Percentiles rank a stretch among this genome's conserved stretches.
Conservation (phyloP, 2,329 filamentous ascomycete species). For the Aspergillus quadricinctus region DNA sequence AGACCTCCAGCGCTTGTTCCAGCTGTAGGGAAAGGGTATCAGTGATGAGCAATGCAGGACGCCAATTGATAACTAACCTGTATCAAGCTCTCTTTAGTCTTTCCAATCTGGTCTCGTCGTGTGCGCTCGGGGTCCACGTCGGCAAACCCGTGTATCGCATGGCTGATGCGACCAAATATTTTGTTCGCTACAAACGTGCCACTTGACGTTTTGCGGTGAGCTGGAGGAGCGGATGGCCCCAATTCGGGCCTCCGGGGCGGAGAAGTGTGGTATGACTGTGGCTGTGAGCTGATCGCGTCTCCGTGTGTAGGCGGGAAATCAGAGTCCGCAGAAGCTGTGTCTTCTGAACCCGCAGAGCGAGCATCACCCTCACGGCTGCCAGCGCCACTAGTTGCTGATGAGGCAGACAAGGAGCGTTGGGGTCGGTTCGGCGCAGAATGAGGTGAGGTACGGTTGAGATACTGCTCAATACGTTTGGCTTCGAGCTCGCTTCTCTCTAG, state of each 20-base stretch:
- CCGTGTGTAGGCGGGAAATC: conserved; percentile 90
- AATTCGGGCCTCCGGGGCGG: conserved; percentile 39
- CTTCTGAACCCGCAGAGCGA: conserved; percentile 61
- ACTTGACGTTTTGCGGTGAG: conserved; percentile 76
- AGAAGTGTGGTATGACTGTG: conserved; percentile 71
- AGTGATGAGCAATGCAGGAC: conserved; percentile 2
- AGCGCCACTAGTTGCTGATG: conserved; percentile 43
- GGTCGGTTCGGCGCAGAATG: conserved; percentile 45
- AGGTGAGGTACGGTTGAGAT: conserved; percentile 62
- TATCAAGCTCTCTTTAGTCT: conserved; percentile 81
- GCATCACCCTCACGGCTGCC: conserved; percentile 38
- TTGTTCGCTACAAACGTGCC: conserved; percentile 88
- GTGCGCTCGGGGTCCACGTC: conserved; percentile 95
- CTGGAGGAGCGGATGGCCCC: conserved; percentile 32
- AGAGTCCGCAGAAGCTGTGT: conserved; percentile 88
- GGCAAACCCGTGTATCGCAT: conserved; percentile 92
- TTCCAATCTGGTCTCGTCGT: conserved; percentile 86
- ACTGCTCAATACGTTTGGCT: conserved; percentile 88
- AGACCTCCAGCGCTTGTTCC: conserved; percentile 83
- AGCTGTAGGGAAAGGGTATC: conserved; percentile 51
- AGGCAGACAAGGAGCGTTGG: conserved; percentile 62
- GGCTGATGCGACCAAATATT: conserved; percentile 90
- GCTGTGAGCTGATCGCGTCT: conserved; percentile 56
- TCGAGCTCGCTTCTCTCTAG: conserved; percentile 92
- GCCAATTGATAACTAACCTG: conserved; percentile 40